Percentiles rank a stretch among this genome's conserved stretches.
phyloP scores from a whole-genome alignment of 345 rosid genomes.

The Iberis pinnata region DNA sequence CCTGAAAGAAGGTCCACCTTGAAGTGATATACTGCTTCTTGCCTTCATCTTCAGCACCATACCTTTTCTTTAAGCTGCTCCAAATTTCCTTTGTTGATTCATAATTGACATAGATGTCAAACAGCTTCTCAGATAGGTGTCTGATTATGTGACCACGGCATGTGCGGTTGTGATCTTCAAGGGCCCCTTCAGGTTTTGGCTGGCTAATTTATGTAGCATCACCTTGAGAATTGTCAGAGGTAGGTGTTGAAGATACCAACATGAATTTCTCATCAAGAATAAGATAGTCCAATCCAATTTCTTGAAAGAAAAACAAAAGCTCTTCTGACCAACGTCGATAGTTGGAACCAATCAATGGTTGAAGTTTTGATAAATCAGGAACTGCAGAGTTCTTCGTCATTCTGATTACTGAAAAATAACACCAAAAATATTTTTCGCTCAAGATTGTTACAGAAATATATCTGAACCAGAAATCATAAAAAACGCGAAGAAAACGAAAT shows the following conservation, averaged over 20 bases:
- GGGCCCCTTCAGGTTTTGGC: background rate
- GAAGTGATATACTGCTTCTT: background rate
- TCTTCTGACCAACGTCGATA: background rate
- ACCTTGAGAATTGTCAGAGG: background rate
- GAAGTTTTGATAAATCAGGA: background rate
- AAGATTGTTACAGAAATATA: background rate
- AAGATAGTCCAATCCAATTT: background rate
- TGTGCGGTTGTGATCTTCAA: background rate
- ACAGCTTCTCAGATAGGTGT: background rate
- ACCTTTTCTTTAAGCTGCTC: background rate
- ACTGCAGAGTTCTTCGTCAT: background rate
- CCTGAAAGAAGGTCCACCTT: background rate
- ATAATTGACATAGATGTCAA: background rate
- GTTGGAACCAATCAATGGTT: background rate
- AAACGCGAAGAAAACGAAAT: background rate
- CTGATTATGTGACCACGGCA: background rate
- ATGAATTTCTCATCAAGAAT: background rate
- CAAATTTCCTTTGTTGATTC: background rate
- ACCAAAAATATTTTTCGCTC: background rate
- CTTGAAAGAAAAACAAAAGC: background rate
- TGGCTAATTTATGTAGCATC: background rate
- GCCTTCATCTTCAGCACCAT: background rate
- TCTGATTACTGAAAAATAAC: no score
- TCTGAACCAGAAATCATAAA: background rate
- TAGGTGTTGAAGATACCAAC: background rate